These are phyloP conservation scores for Kwoniella europaea DNA, from an alignment of 768 basidiomycete genomes.

Conservation along the genomic window DNA sequence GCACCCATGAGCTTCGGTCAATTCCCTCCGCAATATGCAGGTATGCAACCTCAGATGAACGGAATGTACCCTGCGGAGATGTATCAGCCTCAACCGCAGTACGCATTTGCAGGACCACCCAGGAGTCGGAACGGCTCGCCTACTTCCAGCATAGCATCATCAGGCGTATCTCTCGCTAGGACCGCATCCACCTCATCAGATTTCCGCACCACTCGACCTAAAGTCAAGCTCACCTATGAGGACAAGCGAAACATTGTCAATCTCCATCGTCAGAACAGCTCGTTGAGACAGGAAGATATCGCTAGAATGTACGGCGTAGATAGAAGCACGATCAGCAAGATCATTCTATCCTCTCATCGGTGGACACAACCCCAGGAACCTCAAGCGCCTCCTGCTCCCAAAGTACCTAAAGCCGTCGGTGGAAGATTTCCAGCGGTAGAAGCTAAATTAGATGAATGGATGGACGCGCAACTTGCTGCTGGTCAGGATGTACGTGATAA, in stretches of 20 bases:
- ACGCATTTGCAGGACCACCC: conserved; percentile 35
- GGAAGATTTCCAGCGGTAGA: conserved; percentile 57
- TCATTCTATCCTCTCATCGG: conserved; percentile 50
- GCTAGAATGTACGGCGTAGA: conserved; percentile 56
- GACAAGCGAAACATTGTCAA: conserved; percentile 56
- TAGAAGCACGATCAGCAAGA: conserved; percentile 56
- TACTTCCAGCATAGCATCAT: conserved; percentile 36
- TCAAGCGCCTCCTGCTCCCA: conserved; percentile 37
- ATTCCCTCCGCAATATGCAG: conserved; percentile 28
- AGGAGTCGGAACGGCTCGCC: conserved; percentile 43
- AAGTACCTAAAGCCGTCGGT: conserved; percentile 40
- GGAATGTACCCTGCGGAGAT: conserved; percentile 17
- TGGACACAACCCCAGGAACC: conserved; percentile 53
- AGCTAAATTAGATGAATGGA: conserved; percentile 52
- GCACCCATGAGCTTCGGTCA: conserved; percentile 14
- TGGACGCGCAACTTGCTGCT: conserved; percentile 50
- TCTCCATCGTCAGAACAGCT: conserved; percentile 48
- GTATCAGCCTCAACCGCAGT: conserved; percentile 21
- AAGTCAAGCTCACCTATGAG: conserved; percentile 56
- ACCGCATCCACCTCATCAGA: conserved; percentile 43
- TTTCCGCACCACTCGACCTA: conserved; percentile 37
- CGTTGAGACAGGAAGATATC: conserved; percentile 56
- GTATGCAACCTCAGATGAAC: conserved; percentile 23
- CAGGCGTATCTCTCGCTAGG: conserved; percentile 35
- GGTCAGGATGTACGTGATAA: conserved; percentile 53